Base-by-base conservation (phyloP, 1,139 yeast species). In the Kodamaea sp. region DNA sequence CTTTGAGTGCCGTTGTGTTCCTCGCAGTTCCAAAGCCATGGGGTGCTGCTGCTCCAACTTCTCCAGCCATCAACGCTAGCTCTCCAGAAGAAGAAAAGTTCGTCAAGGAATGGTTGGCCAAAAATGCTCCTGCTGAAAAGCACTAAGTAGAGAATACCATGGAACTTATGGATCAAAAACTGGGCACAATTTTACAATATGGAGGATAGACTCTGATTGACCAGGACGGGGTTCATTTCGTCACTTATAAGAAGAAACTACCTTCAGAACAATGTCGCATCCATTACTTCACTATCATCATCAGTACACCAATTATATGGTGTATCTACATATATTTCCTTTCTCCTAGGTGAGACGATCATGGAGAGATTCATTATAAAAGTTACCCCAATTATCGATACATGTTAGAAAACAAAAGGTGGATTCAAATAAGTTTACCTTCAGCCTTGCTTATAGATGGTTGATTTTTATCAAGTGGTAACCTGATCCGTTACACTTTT, bases 61-160 rank as follows among this genome's bases (percentile, higher is more conserved):
- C 71, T 51, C 88, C 92, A 43, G 70, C 83, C 38, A 76, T 88
- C 62, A 76, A 78, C 48, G 95, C 96, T 45, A 63, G 80, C 39
- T 77, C 89, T 39, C 79, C 89, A 50, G 97, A 88, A 53, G 97
- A 90, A 70, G 96, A 86, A 63, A 82, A 83, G 64, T 90, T 83
- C 28, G 64, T 67, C 41, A 58, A 63, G 51, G 71, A 65, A 38
- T 67, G 59, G 56, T 66, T 67, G 47, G 61, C 69, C 39, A 67
- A 67, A 52, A 59, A 66, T 48, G 35, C 50, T 19, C 39, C 39
- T 23, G 61, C 55, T 38, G 56, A 60, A 47, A 63, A 63, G 51
- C 73, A 66, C 50, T 65, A 63, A 42, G 32, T 20, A 20, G 23
- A 24, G 12, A 19, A 4, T 7, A n/a, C n/a, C n/a, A n/a, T n/a